Percentiles rank a stretch among this genome's conserved stretches.
phyloP scores from a whole-genome alignment of 2,329 filamentous ascomycete species.

The Elsinoe perseae region DNA sequence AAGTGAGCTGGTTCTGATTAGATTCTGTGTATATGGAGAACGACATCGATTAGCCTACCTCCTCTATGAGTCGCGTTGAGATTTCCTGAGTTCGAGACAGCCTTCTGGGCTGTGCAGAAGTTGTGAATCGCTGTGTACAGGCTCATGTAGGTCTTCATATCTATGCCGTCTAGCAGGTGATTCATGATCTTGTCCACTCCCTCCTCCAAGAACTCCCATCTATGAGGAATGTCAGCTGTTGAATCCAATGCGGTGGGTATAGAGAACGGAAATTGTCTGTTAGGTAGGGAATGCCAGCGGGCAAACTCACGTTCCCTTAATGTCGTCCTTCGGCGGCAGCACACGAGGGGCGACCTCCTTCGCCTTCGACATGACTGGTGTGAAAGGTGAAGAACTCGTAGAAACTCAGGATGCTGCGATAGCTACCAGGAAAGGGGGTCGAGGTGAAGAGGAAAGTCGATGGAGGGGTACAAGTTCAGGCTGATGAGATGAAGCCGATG shows the following conservation, averaged over 20 bases:
- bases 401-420: background rate
- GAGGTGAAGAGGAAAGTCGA: background rate
- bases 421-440: background rate
- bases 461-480: slow-evolving; percentile 9
- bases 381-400: background rate
- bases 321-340: slow-evolving; percentile 33
- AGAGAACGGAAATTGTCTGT: background rate
- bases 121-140: slow-evolving; percentile 97
- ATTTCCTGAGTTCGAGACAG: slow-evolving; percentile 50
- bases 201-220: slow-evolving; percentile 82
- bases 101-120: slow-evolving; percentile 97
- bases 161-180: slow-evolving; percentile 82
- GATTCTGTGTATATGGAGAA: background rate
- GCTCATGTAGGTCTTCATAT: slow-evolving; percentile 95
- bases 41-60: slow-evolving; percentile 41
- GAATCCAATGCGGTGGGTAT: background rate
- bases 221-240: slow-evolving; percentile 31
- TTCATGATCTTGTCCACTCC: slow-evolving; percentile 92
- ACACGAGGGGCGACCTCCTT: slow-evolving; percentile 24
- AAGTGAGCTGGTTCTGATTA: slow-evolving; percentile 59
- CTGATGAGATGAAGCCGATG: background rate
- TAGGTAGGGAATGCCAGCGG: background rate
- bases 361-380: slow-evolving; percentile 24
- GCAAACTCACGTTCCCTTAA: slow-evolving; percentile 29
- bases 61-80: slow-evolving; percentile 59